Conservation (phyloP, 441 rosid genomes). For the Flueggea neowawraea region DNA sequence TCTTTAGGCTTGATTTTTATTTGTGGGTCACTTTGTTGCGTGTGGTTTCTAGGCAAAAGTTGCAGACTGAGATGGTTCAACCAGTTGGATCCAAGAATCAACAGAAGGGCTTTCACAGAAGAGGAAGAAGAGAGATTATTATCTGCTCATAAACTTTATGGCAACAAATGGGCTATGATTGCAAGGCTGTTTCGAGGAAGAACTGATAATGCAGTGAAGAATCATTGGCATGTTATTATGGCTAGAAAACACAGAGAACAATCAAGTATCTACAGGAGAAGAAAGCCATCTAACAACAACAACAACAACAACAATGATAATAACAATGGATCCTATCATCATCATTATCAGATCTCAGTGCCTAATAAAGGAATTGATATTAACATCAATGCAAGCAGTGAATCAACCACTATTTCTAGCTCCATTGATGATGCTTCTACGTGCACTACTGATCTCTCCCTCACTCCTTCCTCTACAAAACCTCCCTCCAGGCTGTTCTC, state of each 20-base stretch:
- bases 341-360: neutral
- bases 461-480: conserved; percentile 41
- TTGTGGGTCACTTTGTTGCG: neutral
- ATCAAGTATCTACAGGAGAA: conserved; percentile 50
- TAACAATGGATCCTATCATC: neutral
- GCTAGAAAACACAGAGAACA: conserved; percentile 84
- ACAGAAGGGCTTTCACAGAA: conserved; percentile 70
- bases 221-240: conserved; percentile 98
- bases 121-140: conserved; percentile 90
- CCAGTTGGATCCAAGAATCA: conserved; percentile 95
- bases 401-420: conserved; percentile 44
- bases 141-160: conserved; percentile 72
- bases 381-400: conserved; percentile 33
- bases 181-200: conserved; percentile 91
- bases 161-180: conserved; percentile 97
- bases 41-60: conserved; percentile 64
- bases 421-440: conserved; percentile 50
- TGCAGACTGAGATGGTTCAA: conserved; percentile 97
- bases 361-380: conserved; percentile 11
- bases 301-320: neutral
- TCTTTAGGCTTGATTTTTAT: too few species aligned
- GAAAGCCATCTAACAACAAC: conserved; percentile 25
- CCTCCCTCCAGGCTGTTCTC: conserved; percentile 21
- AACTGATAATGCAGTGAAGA: conserved; percentile 97
- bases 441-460: conserved; percentile 50